A percentile compares a stretch with the other conserved stretches of the same genome.
Evolutionary conservation across 257 asterid genomes (phyloP).

Genomic region (Nicotiana paniculata): DNA sequence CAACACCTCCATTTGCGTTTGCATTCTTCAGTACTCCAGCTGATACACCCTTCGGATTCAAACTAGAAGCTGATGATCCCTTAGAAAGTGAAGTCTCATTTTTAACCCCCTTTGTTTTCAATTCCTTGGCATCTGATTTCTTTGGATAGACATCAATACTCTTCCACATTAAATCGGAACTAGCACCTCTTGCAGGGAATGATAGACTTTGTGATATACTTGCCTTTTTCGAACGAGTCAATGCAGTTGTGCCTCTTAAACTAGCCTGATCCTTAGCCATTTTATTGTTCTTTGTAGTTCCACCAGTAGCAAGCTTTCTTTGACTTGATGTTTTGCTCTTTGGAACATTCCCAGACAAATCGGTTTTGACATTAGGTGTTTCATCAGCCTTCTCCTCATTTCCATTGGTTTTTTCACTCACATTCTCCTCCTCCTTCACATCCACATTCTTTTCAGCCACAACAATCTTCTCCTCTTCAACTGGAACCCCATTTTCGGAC

Average conservation of each 20-base stretch:
- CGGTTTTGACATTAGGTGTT: slow-evolving; percentile 16
- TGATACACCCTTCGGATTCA: slow-evolving; percentile 11
- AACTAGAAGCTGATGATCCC: slow-evolving; percentile 14
- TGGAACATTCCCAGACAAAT: slow-evolving; percentile 20
- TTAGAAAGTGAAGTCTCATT: slow-evolving; percentile 32
- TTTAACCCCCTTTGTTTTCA: slow-evolving; percentile 28
- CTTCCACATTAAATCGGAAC: slow-evolving; percentile 45
- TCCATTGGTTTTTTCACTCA: slow-evolving; percentile 24
- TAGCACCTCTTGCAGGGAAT: slow-evolving; percentile 43
- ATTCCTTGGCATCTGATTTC: slow-evolving; percentile 33
- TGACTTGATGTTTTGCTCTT: slow-evolving; percentile 23
- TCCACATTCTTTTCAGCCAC: slow-evolving; percentile 21
- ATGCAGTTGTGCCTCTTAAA: slow-evolving; percentile 34
- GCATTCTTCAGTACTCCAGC: slow-evolving; percentile 5
- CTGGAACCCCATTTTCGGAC: slow-evolving; percentile 42
- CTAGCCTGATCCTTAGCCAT: slow-evolving; percentile 28
- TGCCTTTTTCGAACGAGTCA: slow-evolving; percentile 36
- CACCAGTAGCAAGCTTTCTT: slow-evolving; percentile 5
- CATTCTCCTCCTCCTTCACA: slow-evolving; percentile 16
- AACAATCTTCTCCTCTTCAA: slow-evolving; percentile 35
- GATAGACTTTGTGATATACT: slow-evolving; percentile 57
- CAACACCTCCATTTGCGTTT: slow-evolving; percentile 13
- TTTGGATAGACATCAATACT: slow-evolving; percentile 45
- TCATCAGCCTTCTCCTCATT: slow-evolving; percentile 24
- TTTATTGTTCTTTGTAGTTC: slow-evolving; percentile 29